A percentile compares a stretch with the other conserved stretches of the same genome.
phyloP scores from a whole-genome alignment of 176 grass and related monocot species.

The Eremochloa ophiuroides region DNA sequence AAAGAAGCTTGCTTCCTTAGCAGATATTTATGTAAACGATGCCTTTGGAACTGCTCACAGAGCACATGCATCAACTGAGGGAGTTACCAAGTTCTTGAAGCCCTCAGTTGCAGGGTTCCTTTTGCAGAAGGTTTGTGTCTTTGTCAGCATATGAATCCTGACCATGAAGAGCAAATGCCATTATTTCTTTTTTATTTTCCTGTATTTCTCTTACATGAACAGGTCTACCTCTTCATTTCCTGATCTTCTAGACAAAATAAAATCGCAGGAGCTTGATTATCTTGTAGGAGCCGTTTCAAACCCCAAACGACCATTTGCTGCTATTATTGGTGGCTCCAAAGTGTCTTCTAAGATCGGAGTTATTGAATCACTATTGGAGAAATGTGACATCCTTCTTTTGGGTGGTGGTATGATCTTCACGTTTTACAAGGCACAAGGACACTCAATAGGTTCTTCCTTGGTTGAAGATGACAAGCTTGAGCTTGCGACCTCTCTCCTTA shows the following conservation, averaged over 20 bases:
- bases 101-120: slow-evolving; percentile 52
- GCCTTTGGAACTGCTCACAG: slow-evolving; percentile 57
- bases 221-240: background rate
- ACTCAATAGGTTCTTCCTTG: slow-evolving; percentile 43
- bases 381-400: slow-evolving; percentile 54
- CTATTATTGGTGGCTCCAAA: slow-evolving; percentile 53
- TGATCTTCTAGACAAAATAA: background rate
- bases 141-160: background rate
- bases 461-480: slow-evolving; percentile 50
- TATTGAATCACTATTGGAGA: slow-evolving; percentile 40
- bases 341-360: slow-evolving; percentile 58
- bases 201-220: background rate
- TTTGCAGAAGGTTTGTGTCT: slow-evolving; percentile 42
- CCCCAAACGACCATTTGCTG: slow-evolving; percentile 45
- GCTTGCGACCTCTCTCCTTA: slow-evolving; percentile 39
- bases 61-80: slow-evolving; percentile 52
- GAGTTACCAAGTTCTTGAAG: slow-evolving; percentile 48
- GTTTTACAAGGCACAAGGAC: slow-evolving; percentile 54
- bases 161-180: background rate
- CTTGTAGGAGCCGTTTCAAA: slow-evolving; percentile 51
- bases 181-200: background rate
- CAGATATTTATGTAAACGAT: slow-evolving; percentile 54
- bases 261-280: slow-evolving; percentile 54
- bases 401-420: slow-evolving; percentile 68
- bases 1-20: slow-evolving; percentile 48